Base-by-base conservation (phyloP, 768 basidiomycete species). In the Amanita pallidorosea region DNA sequence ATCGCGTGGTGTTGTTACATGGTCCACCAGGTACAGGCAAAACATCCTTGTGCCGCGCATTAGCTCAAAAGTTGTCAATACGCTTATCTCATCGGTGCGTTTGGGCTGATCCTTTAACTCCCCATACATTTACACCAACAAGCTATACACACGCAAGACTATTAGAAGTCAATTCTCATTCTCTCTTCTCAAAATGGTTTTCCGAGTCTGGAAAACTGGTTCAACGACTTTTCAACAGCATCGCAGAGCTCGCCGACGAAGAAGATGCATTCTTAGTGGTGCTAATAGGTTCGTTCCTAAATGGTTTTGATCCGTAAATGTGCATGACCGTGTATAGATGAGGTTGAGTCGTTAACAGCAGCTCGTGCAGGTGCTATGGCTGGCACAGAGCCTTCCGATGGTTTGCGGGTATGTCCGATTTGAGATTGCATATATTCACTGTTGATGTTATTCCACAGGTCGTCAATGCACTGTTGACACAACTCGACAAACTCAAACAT, bases 141-240 rank as follows among this genome's bases (percentile, higher is more conserved):
- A 95, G 93, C 23, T 99, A 96, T 63, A 72, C 85, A 0, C 77
- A 88, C 65, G 79, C 90, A 33, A 87, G 91, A 42, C 72, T 99
- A 9, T 77, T 99, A 41, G 96, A 99, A 65, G 96, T 99, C 61
- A 98, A 98, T 63, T 94, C 96, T 0, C 96, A 98, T 67, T 97
- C 94, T 2, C 75, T 99, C 13, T 98, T 99, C 64, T 94, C 91
- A 13, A 88, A 93, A 58, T 99, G 96, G 95, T 99, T 98, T 68
- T 97, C 94, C 0, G 96, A 99, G 63, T 96, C 93, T 0, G 96
- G 96, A 13, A 99, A 99, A 65, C 80, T 99, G 25, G 96, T 99
- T 1, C 95, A 98, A 60, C 80, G 87, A 43, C 72, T 99, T 15
- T 99, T 98, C 63, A 79, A 75, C 35, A 87, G 77, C 53, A 91